Percentiles rank a stretch among this genome's conserved stretches.
These are phyloP conservation scores for Olyra latifolia DNA, from an alignment of 176 grass and related monocot genomes.

Conservation along the genomic window DNA sequence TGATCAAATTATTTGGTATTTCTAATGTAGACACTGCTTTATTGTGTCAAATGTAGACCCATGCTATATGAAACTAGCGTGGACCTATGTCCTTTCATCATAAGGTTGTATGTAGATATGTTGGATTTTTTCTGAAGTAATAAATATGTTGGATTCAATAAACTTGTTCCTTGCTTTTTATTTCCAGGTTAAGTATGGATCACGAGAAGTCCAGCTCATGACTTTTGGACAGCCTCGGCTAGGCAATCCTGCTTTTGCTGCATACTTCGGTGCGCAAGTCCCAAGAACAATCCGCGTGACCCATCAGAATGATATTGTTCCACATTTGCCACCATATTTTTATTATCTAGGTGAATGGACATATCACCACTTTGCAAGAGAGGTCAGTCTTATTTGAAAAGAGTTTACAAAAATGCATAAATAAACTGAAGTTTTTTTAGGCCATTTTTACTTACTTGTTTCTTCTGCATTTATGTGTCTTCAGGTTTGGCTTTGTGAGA, in stretches of 20 bases:
- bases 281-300: slow-evolving; percentile 77
- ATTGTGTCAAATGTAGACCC: slow-evolving; percentile 2
- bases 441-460: slow-evolving; percentile 10
- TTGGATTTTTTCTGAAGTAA: background rate
- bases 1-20: background rate
- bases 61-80: background rate
- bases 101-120: background rate
- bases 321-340: slow-evolving; percentile 89
- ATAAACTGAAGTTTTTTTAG: background rate
- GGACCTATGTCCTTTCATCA: background rate
- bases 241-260: slow-evolving; percentile 87
- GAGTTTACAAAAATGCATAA: background rate
- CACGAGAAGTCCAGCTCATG: slow-evolving; percentile 59
- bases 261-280: slow-evolving; percentile 60
- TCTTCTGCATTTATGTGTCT: slow-evolving; percentile 11
- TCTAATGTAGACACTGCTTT: background rate
- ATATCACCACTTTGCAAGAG: slow-evolving; percentile 87
- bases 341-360: slow-evolving; percentile 68
- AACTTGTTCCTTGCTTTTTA: slow-evolving; percentile 6
- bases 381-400: slow-evolving; percentile 48
- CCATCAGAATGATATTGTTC: slow-evolving; percentile 88
- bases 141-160: background rate
- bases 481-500: slow-evolving; percentile 79
- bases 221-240: slow-evolving; percentile 93
- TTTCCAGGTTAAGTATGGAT: slow-evolving; percentile 64